These are phyloP conservation scores for Penicillium herquei DNA, from an alignment of 495 filamentous ascomycete genomes.

Conservation along the genomic window DNA sequence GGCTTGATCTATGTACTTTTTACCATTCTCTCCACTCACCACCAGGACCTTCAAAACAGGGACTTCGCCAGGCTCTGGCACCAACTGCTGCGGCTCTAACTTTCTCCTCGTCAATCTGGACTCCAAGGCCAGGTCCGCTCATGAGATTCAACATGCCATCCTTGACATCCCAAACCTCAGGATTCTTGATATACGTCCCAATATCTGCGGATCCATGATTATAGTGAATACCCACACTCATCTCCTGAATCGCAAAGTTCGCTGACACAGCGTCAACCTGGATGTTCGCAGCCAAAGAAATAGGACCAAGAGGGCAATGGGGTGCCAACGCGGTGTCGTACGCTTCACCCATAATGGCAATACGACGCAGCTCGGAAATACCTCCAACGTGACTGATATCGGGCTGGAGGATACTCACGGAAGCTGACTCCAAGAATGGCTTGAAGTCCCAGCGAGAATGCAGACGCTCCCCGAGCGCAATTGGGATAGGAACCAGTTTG, in stretches of 20 bases:
- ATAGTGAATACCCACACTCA: slow-evolving; percentile 79
- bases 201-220: slow-evolving; percentile 66
- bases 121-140: background rate
- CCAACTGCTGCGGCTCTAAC: background rate
- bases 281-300: slow-evolving; percentile 71
- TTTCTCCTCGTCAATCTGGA: background rate
- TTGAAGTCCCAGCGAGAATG: slow-evolving; percentile 76
- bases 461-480: slow-evolving; percentile 74
- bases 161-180: background rate
- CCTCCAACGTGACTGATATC: slow-evolving; percentile 77
- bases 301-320: slow-evolving; percentile 75
- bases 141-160: background rate
- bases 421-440: slow-evolving; percentile 65
- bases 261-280: slow-evolving; percentile 62
- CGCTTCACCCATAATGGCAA: slow-evolving; percentile 72
- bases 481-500: slow-evolving; percentile 60
- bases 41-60: background rate
- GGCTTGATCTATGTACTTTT: no score
- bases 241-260: slow-evolving; percentile 81
- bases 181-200: slow-evolving; percentile 63
- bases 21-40: background rate
- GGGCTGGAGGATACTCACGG: slow-evolving; percentile 73
- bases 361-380: slow-evolving; percentile 68
- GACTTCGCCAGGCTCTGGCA: background rate
- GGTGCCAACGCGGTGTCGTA: slow-evolving; percentile 78